phyloP scores from a whole-genome alignment of 1,284 basidiomycete genomes.

The Coniferiporia sulphurascens region DNA sequence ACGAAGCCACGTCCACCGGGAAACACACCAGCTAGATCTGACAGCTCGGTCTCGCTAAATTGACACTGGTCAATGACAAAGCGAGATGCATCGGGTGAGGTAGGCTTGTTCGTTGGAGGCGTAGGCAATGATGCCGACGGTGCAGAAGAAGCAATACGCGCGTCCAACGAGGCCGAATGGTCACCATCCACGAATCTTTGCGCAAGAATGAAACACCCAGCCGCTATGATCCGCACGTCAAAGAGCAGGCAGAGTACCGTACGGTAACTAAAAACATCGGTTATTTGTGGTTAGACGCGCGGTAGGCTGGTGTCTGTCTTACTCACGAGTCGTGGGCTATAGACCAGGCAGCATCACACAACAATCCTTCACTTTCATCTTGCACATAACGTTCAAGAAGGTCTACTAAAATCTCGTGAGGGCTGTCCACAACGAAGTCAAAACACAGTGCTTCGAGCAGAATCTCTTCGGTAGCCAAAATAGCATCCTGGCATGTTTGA shows the following conservation, averaged over 20 bases:
- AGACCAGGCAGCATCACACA: slow-evolving; percentile 77
- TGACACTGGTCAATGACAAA: slow-evolving; percentile 62
- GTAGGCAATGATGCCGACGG: slow-evolving; percentile 65
- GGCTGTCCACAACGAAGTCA: slow-evolving; percentile 81
- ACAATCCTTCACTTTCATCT: slow-evolving; percentile 37
- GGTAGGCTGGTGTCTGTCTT: neutral
- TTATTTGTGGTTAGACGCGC: slow-evolving; percentile 9
- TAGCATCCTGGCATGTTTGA: slow-evolving; percentile 65
- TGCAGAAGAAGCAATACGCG: slow-evolving; percentile 56
- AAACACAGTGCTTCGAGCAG: slow-evolving; percentile 88
- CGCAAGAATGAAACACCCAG: slow-evolving; percentile 69
- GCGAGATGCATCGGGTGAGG: slow-evolving; percentile 63
- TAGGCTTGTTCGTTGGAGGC: slow-evolving; percentile 68
- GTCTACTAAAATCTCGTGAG: slow-evolving; percentile 71
- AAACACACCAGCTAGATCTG: slow-evolving; percentile 50
- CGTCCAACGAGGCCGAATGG: slow-evolving; percentile 65
- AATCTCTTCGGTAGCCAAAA: slow-evolving; percentile 78
- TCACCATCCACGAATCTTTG: slow-evolving; percentile 67
- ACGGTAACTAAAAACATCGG: slow-evolving; percentile 48
- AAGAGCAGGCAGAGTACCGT: slow-evolving; percentile 72
- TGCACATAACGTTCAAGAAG: slow-evolving; percentile 45
- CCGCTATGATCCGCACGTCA: slow-evolving; percentile 61
- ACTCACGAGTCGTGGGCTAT: slow-evolving; percentile 81
- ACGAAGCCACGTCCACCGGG: slow-evolving; percentile 15
- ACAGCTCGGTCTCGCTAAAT: slow-evolving; percentile 53